Percentiles rank a stretch among this genome's conserved stretches.
These are phyloP conservation scores for Quercus bicolor DNA, from an alignment of 306 rosid genomes.

Conservation along the genomic window DNA sequence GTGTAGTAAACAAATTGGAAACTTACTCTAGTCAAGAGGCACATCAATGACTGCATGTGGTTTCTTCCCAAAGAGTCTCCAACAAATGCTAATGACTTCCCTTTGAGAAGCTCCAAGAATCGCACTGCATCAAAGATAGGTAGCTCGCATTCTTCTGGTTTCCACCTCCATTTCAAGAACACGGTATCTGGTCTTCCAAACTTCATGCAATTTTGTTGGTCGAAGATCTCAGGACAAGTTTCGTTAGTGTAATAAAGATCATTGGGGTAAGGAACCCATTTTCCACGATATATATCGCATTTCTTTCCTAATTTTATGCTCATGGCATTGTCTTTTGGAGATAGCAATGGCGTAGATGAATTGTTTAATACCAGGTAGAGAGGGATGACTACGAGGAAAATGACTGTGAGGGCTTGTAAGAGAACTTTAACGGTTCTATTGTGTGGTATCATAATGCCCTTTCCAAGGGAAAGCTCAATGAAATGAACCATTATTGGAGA, in stretches of 20 bases:
- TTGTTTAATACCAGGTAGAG: conserved; percentile 21
- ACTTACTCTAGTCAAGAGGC: conserved; percentile 56
- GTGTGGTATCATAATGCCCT: conserved; percentile 8
- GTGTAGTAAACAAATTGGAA: not conserved
- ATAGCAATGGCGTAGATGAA: conserved; percentile 24
- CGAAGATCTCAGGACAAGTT: conserved; percentile 54
- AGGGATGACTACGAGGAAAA: conserved; percentile 26
- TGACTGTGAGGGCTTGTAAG: conserved; percentile 17
- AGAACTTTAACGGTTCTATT: conserved; percentile 3
- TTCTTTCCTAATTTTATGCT: conserved; percentile 11
- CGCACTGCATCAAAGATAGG: conserved; percentile 64
- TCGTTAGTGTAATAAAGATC: conserved; percentile 56
- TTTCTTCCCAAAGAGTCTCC: conserved; percentile 86
- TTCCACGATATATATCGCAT: conserved; percentile 62
- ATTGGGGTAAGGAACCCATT: conserved; percentile 53
- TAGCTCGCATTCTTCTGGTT: conserved; percentile 72
- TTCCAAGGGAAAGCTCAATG: conserved; percentile 18
- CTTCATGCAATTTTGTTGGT: conserved; percentile 80
- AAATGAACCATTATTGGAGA: conserved; percentile 23
- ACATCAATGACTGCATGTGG: conserved; percentile 73
- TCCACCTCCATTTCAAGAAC: conserved; percentile 85
- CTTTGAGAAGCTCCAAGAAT: conserved; percentile 58
- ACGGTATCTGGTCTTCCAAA: conserved; percentile 70
- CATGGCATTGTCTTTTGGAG: conserved; percentile 8
- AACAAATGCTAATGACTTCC: conserved; percentile 74